phyloP scores from a whole-genome alignment of 495 filamentous ascomycete genomes.

The Neurospora tetrasperma region DNA sequence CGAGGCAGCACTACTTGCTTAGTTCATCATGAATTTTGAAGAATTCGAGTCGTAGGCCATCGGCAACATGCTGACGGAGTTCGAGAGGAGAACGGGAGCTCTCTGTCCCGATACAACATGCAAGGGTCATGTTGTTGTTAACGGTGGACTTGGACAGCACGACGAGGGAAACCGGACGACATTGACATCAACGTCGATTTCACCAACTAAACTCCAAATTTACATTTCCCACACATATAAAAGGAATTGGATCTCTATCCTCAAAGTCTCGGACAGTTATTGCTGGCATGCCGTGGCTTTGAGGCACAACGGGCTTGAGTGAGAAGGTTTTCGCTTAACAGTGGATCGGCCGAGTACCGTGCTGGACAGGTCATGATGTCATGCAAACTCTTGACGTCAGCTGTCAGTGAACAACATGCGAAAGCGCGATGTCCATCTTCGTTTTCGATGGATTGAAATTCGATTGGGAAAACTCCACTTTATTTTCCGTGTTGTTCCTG shows the following conservation, averaged over 20 bases:
- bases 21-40: neutral
- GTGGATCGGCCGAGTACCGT: neutral
- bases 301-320: neutral
- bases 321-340: neutral
- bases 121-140: neutral
- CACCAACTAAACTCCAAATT: no score
- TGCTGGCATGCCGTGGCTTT: neutral
- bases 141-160: neutral
- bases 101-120: neutral
- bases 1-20: neutral
- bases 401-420: neutral
- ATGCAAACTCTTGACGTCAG: neutral
- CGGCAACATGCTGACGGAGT: no score
- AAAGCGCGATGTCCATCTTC: neutral
- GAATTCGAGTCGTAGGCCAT: no score
- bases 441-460: neutral
- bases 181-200: neutral
- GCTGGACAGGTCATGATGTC: neutral
- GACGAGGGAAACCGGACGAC: neutral
- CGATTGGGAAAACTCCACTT: neutral
- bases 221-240: neutral
- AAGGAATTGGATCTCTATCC: neutral
- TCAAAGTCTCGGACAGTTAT: neutral
- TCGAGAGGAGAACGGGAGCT: neutral
- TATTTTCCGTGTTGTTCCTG: neutral